Percentiles rank a stretch among this genome's conserved stretches.
These are phyloP conservation scores for Naganishia friedmannii DNA, from an alignment of 768 basidiomycete genomes.

Conservation along the genomic window DNA sequence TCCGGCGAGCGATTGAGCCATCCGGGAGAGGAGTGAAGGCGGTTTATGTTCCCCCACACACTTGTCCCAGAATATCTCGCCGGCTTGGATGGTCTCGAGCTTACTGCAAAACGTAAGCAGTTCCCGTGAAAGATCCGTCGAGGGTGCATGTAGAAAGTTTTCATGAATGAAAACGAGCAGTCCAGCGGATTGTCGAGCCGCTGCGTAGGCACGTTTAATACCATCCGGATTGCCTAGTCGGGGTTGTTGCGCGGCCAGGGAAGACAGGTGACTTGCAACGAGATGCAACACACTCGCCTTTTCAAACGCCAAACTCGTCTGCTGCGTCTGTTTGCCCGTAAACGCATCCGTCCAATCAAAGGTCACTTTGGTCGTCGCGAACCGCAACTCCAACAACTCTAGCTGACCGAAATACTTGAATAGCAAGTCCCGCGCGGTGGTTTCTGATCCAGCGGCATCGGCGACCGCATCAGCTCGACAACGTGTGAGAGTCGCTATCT, in stretches of 20 bases:
- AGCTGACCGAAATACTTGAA: conserved; percentile 99
- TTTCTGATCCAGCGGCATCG: conserved; percentile 83
- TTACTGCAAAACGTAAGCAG: conserved; percentile 88
- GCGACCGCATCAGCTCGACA: conserved; percentile 93
- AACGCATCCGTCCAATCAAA: conserved; percentile 97
- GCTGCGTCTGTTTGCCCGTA: conserved; percentile 85
- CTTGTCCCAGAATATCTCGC: conserved; percentile 94
- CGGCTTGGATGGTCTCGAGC: conserved; percentile 87
- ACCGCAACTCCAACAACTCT: conserved; percentile 91
- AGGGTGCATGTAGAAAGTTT: conserved; percentile 96
- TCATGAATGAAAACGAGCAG: conserved; percentile 99
- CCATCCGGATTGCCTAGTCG: conserved; percentile 78
- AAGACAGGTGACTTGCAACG: conserved; percentile 87
- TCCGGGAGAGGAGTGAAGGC: conserved; percentile 66
- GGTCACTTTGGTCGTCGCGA: conserved; percentile 91
- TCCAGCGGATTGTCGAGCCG: conserved; percentile 82
- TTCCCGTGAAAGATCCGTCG: conserved; percentile 87
- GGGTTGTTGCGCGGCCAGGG: conserved; percentile 67
- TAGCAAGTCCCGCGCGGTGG: conserved; percentile 76
- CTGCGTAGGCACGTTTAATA: conserved; percentile 86
- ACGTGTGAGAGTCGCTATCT: conserved; percentile 78
- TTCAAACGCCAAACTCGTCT: conserved; percentile 95
- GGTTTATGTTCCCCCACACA: conserved; percentile 89
- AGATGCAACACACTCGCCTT: conserved; percentile 97
- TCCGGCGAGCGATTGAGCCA: conserved; percentile 74